Percentiles rank a stretch among this genome's conserved stretches.
phyloP scores from a whole-genome alignment of 768 basidiomycete species.

The Candolleomyces eurysporus region DNA sequence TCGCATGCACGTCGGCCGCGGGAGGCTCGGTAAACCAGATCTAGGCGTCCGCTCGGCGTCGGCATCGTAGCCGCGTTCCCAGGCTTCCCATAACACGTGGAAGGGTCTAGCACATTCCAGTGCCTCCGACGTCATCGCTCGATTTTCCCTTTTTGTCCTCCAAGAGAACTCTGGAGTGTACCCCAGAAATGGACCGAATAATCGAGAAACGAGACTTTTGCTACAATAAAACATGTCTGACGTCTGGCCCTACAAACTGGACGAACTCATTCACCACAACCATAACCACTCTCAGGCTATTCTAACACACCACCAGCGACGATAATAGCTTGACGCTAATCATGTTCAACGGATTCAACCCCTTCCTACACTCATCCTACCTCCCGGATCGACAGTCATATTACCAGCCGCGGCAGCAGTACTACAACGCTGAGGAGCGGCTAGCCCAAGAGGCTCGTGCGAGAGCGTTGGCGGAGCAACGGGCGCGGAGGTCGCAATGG shows the following conservation, averaged over 20 bases:
- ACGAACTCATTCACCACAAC: not conserved
- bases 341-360: conserved; percentile 14
- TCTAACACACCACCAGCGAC: too few species aligned
- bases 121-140: not conserved
- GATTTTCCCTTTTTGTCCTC: not conserved
- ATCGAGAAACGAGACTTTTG: not conserved
- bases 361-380: conserved; percentile 25
- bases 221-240: not conserved
- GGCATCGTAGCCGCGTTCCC: too few species aligned
- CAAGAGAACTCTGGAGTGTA: too few species aligned
- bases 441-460: conserved; percentile 22
- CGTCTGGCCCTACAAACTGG: not conserved
- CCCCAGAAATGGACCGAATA: not conserved
- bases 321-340: not conserved
- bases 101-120: conserved; percentile 3
- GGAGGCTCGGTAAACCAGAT: too few species aligned
- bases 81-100: not conserved
- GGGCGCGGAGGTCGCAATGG: conserved; percentile 35
- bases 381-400: conserved; percentile 16
- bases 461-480: conserved; percentile 30
- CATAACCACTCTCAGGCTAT: not conserved
- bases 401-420: not conserved
- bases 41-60: too few species aligned
- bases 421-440: not conserved
- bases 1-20: too few species aligned